phyloP scores from a whole-genome alignment of 1,284 basidiomycete genomes.

The Porodaedalea pini region DNA sequence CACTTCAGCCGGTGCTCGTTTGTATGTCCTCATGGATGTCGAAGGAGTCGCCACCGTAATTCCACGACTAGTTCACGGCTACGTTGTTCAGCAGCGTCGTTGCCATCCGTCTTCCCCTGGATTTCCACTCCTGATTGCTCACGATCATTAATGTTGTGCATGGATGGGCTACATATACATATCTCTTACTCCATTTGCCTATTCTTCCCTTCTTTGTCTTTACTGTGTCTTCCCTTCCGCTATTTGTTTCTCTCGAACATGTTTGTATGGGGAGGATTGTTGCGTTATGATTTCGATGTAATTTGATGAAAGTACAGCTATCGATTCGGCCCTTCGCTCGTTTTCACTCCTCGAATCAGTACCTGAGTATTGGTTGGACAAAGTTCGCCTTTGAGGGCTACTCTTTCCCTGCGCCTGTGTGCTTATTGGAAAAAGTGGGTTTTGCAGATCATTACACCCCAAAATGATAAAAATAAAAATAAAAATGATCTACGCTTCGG shows the following conservation, averaged over 20 bases:
- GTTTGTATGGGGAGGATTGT: constrained; percentile 13
- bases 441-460: no score
- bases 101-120: background rate
- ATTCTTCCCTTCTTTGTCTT: background rate
- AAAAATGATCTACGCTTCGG: background rate
- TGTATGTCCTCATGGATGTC: background rate
- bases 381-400: no score
- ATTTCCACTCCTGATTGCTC: background rate
- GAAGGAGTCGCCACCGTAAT: background rate
- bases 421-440: no score
- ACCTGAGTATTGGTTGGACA: no score
- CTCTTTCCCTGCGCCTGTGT: background rate
- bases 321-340: background rate
- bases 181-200: background rate
- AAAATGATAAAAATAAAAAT: no score
- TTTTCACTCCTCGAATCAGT: no score
- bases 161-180: constrained; percentile 4
- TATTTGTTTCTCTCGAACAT: background rate
- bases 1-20: background rate
- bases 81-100: background rate
- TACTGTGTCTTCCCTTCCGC: background rate
- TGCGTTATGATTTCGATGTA: constrained; percentile 14
- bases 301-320: constrained; percentile 9
- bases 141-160: background rate
- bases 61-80: background rate